phyloP scores from a whole-genome alignment of 2,329 filamentous ascomycete genomes.

The Exserohilum rostratum region DNA sequence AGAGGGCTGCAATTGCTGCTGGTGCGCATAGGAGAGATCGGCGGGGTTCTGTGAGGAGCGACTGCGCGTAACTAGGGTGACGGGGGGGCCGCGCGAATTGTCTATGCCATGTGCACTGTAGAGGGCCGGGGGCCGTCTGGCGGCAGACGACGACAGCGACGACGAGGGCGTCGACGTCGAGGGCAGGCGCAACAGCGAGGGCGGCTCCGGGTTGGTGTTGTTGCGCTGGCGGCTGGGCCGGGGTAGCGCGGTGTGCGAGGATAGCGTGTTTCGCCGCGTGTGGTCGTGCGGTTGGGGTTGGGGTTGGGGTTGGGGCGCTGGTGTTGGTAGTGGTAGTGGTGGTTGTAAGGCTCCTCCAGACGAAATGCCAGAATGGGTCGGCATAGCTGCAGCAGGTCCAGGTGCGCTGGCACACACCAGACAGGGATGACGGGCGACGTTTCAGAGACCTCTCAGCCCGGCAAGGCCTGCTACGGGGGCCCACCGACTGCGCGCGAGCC shows the following conservation, averaged over 20 bases:
- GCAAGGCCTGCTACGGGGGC: conserved; percentile 28
- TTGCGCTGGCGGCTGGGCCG: conserved; percentile 31
- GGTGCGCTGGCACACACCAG: conserved; percentile 27
- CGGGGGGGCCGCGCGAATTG: conserved; percentile 57
- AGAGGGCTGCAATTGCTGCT: conserved; percentile 33
- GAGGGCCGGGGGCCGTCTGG: conserved; percentile 54
- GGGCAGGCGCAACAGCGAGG: conserved; percentile 41
- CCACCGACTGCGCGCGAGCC: conserved; percentile 21
- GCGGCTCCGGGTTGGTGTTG: conserved; percentile 30
- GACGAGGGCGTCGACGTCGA: conserved; percentile 29
- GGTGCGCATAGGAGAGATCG: conserved; percentile 38
- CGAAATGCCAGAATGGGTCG: conserved; percentile 22
- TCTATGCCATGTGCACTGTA: conserved; percentile 58
- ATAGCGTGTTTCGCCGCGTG: conserved; percentile 9
- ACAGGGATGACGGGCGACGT: conserved; percentile 25
- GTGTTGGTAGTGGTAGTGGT: not conserved
- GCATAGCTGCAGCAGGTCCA: conserved; percentile 20
- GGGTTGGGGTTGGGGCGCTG: not conserved
- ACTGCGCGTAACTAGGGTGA: conserved; percentile 54
- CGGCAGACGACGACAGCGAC: conserved; percentile 27
- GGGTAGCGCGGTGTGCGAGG: conserved; percentile 20
- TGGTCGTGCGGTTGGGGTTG: conserved; percentile 12
- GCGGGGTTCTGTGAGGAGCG: conserved; percentile 30
- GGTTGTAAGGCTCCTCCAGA: conserved; percentile 22
- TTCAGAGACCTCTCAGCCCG: conserved; percentile 23